phyloP scores from a whole-genome alignment of 164 flowering plant species.

The Macadamia tetraphylla region DNA sequence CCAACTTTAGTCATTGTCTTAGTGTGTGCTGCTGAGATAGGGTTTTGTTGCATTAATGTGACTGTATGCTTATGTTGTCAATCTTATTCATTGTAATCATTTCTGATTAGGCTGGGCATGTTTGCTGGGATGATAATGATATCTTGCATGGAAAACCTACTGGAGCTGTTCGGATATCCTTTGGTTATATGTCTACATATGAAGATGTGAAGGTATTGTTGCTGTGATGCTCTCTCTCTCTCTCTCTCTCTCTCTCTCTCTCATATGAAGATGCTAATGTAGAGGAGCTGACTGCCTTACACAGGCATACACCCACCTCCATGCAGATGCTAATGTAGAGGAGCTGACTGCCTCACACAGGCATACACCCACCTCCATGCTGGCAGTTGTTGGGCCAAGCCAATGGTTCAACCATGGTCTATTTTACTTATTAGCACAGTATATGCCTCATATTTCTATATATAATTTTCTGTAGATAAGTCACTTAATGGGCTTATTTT shows the following conservation, averaged over 20 bases:
- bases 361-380: no score
- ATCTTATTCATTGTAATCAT: conserved; percentile 6
- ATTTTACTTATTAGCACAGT: no score
- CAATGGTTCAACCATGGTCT: no score
- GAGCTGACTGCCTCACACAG: no score
- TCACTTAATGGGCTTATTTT: no score
- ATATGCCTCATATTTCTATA: no score
- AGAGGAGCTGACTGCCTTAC: no score
- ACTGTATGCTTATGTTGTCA: not conserved
- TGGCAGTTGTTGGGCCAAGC: no score
- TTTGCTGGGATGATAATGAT: conserved; percentile 95
- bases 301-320: no score
- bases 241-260: not conserved
- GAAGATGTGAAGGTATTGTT: conserved; percentile 79
- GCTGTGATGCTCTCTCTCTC: not conserved
- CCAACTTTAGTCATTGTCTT: not conserved
- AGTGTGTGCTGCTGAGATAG: not conserved
- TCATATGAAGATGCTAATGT: not conserved
- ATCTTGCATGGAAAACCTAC: conserved; percentile 84
- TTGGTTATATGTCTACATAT: conserved; percentile 96
- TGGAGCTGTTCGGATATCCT: conserved; percentile 94
- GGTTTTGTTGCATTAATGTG: conserved; percentile 3
- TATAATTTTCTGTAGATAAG: no score
- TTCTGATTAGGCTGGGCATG: conserved; percentile 73
- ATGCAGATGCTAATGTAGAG: no score